Percentiles rank a stretch among this genome's conserved stretches.
Evolutionary conservation across 495 filamentous ascomycete genomes (phyloP).

Genomic region (Physcia stellaris): DNA sequence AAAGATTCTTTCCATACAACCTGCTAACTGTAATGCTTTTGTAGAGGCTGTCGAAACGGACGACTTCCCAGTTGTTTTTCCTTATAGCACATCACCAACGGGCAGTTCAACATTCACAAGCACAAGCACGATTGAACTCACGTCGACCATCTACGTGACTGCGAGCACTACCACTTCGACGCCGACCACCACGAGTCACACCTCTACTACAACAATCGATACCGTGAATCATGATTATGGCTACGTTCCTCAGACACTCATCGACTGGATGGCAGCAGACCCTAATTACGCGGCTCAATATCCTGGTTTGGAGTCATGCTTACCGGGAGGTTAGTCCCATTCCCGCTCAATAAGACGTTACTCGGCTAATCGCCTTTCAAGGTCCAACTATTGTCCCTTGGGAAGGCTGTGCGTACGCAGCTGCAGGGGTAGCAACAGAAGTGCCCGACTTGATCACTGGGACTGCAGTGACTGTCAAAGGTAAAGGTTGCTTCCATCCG

Average conservation of each 20-base stretch:
- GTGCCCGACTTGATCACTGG: no score
- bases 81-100: no score
- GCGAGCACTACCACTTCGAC: neutral
- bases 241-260: slow-evolving; percentile 4
- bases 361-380: no score
- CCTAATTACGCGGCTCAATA: neutral
- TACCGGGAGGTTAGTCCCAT: slow-evolving; percentile 7
- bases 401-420: no score
- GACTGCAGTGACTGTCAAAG: neutral
- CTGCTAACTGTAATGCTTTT: no score
- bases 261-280: slow-evolving; percentile 2
- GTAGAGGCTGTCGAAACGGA: no score
- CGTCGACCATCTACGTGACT: neutral
- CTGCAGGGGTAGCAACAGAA: neutral
- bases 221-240: slow-evolving; percentile 1
- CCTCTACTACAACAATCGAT: neutral
- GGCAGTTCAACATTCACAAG: neutral
- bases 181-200: neutral
- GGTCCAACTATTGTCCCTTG: no score
- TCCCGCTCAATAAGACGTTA: no score
- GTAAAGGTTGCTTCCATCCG: slow-evolving; percentile 4
- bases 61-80: no score
- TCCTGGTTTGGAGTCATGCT: slow-evolving; percentile 3
- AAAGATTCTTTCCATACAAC: no score
- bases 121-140: neutral